A percentile compares a stretch with the other conserved stretches of the same genome.
These are phyloP conservation scores for Cerrena zonata DNA, from an alignment of 1,284 basidiomycete species.

Conservation along the genomic window DNA sequence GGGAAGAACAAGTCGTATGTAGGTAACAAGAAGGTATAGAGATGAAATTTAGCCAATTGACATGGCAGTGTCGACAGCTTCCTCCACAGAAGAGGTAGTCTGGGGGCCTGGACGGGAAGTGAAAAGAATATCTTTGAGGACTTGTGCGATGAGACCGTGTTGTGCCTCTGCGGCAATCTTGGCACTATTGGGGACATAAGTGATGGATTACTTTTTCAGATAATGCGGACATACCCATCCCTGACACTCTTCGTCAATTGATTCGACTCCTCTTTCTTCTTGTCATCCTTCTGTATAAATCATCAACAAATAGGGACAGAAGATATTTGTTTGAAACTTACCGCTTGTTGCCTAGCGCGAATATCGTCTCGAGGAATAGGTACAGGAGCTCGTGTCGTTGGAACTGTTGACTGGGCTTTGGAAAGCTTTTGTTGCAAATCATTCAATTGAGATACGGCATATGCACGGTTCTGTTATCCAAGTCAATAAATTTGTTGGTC, in stretches of 20 bases:
- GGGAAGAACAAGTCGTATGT: too few species aligned
- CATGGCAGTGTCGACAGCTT: constrained; percentile 15
- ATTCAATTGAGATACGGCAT: constrained; percentile 81
- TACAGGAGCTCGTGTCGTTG: constrained; percentile 48
- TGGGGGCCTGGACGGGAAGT: constrained; percentile 42
- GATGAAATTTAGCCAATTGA: constrained; percentile 11
- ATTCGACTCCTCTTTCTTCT: constrained; percentile 73
- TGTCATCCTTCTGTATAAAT: constrained; percentile 55
- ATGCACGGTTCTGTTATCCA: constrained; percentile 73
- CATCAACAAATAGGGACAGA: too few species aligned
- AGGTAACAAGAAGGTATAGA: background rate
- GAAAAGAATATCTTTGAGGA: constrained; percentile 83
- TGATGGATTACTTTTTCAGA: background rate
- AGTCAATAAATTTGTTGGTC: constrained; percentile 1
- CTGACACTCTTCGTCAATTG: constrained; percentile 76
- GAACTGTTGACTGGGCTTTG: constrained; percentile 53
- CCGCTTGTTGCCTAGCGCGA: background rate
- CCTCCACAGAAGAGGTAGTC: constrained; percentile 1
- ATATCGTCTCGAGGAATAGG: constrained; percentile 46
- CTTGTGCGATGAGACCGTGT: constrained; percentile 84
- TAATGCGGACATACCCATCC: constrained; percentile 58
- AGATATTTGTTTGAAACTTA: constrained; percentile 6
- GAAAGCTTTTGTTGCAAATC: constrained; percentile 86
- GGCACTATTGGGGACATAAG: constrained; percentile 41
- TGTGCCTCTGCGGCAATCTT: constrained; percentile 85